Evolutionary conservation across 768 basidiomycete genomes (phyloP).

Genomic region (Podaxis rugospora): DNA sequence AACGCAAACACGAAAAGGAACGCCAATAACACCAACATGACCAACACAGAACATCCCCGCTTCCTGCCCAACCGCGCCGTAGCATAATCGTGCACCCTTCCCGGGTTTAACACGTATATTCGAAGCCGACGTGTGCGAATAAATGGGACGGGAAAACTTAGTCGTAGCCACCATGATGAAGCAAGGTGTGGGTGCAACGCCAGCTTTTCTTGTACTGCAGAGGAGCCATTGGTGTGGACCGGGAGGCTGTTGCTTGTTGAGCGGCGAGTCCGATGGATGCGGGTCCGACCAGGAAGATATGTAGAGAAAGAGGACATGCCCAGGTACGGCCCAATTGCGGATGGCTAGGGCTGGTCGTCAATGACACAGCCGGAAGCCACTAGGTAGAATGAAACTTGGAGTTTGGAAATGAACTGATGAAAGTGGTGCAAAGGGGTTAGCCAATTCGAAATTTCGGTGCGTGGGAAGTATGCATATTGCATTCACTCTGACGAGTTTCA

Average conservation of each 20-base stretch:
- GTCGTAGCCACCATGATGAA: slow-evolving; percentile 52
- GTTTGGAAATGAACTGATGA: background rate
- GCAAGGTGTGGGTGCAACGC: slow-evolving; percentile 33
- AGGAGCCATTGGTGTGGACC: slow-evolving; percentile 33
- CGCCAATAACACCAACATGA: slow-evolving; percentile 38
- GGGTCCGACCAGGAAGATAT: slow-evolving; percentile 40
- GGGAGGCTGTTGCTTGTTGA: slow-evolving; percentile 27
- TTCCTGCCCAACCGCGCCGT: slow-evolving; percentile 54
- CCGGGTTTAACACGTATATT: slow-evolving; percentile 56
- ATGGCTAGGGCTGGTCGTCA: background rate
- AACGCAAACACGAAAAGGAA: slow-evolving; percentile 58
- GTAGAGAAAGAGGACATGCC: slow-evolving; percentile 43
- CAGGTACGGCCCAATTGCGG: slow-evolving; percentile 23
- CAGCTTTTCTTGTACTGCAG: slow-evolving; percentile 62
- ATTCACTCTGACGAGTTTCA: background rate
- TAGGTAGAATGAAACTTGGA: background rate
- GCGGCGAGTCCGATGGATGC: slow-evolving; percentile 33
- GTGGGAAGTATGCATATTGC: background rate
- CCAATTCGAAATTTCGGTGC: background rate
- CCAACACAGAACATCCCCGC: slow-evolving; percentile 51
- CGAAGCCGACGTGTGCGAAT: slow-evolving; percentile 51
- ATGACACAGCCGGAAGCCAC: background rate
- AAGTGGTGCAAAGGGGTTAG: background rate
- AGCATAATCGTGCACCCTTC: slow-evolving; percentile 52
- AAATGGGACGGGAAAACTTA: slow-evolving; percentile 60